These are phyloP conservation scores for Taiwanofungus camphoratus DNA, from an alignment of 1,284 basidiomycete genomes.

Conservation along the genomic window DNA sequence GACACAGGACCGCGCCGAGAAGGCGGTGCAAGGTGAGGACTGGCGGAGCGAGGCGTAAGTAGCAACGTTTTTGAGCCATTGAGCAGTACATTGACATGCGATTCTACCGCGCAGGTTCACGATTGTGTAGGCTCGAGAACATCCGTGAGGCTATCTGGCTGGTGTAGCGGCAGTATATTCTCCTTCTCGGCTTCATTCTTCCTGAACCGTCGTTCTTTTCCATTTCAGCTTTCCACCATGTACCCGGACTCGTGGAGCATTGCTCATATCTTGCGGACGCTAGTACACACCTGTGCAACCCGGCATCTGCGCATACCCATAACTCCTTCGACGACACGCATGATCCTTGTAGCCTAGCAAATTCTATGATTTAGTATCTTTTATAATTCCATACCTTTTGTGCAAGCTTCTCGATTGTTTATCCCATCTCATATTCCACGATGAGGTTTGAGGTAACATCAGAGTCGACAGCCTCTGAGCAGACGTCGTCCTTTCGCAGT, in stretches of 20 bases:
- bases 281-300: background rate
- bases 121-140: background rate
- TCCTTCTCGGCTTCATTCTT: background rate
- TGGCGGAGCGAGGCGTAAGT: slow-evolving; percentile 65
- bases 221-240: no score
- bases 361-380: no score
- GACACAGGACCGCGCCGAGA: slow-evolving; percentile 51
- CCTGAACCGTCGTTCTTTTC: background rate
- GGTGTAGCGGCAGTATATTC: background rate
- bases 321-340: no score
- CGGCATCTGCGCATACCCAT: background rate
- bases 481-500: no score
- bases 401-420: no score
- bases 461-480: no score
- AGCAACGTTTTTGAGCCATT: background rate
- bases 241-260: background rate
- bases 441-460: no score
- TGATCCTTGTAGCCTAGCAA: no score
- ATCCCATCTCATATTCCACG: no score
- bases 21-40: slow-evolving; percentile 43
- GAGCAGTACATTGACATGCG: background rate
- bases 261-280: background rate
- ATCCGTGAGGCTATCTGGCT: background rate
- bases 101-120: background rate
- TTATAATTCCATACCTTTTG: no score